Evolutionary conservation across 2,329 filamentous ascomycete species (phyloP), one percentile per base, ranked within the genome.

Genomic region (Ophidiomyces ophidiicola): DNA sequence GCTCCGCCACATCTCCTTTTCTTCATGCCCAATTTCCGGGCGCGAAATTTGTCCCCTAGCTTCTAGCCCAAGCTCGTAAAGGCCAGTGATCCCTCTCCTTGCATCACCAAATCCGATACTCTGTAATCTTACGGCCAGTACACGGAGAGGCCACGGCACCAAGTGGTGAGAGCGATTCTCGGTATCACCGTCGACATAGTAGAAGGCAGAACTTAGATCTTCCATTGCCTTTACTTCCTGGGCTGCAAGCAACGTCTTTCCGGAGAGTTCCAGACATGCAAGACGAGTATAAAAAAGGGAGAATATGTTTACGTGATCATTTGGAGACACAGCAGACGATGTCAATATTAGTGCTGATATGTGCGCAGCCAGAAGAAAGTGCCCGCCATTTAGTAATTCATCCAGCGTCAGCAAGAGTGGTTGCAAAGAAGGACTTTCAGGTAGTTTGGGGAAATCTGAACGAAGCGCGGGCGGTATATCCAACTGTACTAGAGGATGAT

Each of bases 1-100:
- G 1, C 62, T 61, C 47, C 74, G 76, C 88, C 88, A 96, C 4
- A 80, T 50, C 46, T 70, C 66, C 11, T 69, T 64, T 15, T 74
- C 73, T 1, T 75, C 68, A 36, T 71, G 67, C 6, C 72, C 69
- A 26, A 59, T 55, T 8, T 56, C 62, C 0, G 74, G 69, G 21
- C 62, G 66, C 12, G 64, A 60, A 4, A 83, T 65, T 41, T 72
- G 70, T 2, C 67, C 64, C 12, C 86, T 70, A 2, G 83, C 84
- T 58, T 93, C 85, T 6, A 82, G 64, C 0, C 80, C 86, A 2
- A 96, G 70, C 46, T 94, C 86, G 55, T 94, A 93, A 56, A 93
- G 84, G 31, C 82, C 82, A 70, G 90, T 88, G 42, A 98, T 79
- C 3, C 83, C 82, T 45, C 87, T 72, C 3, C 88, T 72, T 35